Evolutionary conservation across 1,284 basidiomycete species (phyloP).

Genomic region (Neotropicomus parvogracilis): DNA sequence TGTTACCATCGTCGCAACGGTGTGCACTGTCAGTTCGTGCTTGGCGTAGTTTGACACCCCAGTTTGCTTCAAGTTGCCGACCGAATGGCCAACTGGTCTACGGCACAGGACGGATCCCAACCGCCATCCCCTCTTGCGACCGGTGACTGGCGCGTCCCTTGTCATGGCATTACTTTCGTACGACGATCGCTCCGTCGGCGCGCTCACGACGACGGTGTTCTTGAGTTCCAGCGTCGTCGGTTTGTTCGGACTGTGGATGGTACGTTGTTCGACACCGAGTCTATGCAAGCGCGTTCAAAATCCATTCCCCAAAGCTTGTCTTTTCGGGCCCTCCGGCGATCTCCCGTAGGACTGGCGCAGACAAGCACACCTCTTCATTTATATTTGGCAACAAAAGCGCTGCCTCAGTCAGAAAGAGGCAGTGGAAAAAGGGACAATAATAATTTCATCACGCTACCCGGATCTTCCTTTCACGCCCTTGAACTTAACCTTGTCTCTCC

Average conservation of each 20-base stretch:
- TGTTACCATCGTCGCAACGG: slow-evolving; percentile 57
- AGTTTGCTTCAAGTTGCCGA: slow-evolving; percentile 40
- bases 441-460: slow-evolving; percentile 19
- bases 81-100: slow-evolving; percentile 32
- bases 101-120: slow-evolving; percentile 23
- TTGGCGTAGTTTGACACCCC: slow-evolving; percentile 3
- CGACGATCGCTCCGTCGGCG: slow-evolving; percentile 55
- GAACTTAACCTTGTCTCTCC: slow-evolving; percentile 33
- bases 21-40: slow-evolving; percentile 26
- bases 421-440: slow-evolving; percentile 47
- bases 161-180: slow-evolving; percentile 63
- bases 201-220: slow-evolving; percentile 51
- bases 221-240: slow-evolving; percentile 50
- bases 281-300: slow-evolving; percentile 14
- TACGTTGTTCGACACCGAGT: slow-evolving; percentile 37
- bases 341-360: slow-evolving; percentile 72
- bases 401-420: slow-evolving; percentile 67
- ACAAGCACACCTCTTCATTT: slow-evolving; percentile 75
- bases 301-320: slow-evolving; percentile 44
- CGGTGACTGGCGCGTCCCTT: slow-evolving; percentile 49
- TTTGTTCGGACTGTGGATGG: slow-evolving; percentile 69
- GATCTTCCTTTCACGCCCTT: slow-evolving; percentile 19
- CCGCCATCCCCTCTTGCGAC: slow-evolving; percentile 59
- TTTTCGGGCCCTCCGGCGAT: slow-evolving; percentile 55
- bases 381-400: slow-evolving; percentile 72